phyloP scores from a whole-genome alignment of 164 flowering plant species.

The Stephania japonica region DNA sequence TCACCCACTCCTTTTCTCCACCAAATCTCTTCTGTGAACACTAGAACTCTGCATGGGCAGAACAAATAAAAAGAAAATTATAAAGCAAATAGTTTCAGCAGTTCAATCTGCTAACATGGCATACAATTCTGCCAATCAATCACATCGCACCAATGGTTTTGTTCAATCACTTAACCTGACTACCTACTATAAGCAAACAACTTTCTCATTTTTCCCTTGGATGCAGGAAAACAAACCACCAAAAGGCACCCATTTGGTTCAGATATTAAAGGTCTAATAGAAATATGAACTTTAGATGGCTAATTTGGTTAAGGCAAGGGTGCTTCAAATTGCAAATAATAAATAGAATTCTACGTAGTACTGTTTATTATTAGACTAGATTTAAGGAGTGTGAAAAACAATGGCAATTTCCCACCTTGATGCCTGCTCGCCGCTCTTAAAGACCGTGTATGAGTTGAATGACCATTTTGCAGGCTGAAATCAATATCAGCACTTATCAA shows the following conservation, averaged over 20 bases:
- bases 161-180: not conserved
- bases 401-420: no score
- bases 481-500: slow-evolving; percentile 2
- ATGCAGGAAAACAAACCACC: not conserved
- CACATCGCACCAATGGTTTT: not conserved
- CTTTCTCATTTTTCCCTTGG: not conserved
- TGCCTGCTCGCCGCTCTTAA: slow-evolving; percentile 75
- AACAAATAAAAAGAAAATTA: not conserved
- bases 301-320: not conserved
- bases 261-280: not conserved
- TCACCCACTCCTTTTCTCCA: slow-evolving; percentile 72
- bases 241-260: not conserved
- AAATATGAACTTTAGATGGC: not conserved
- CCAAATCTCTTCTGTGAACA: slow-evolving; percentile 63
- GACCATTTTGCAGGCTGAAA: slow-evolving; percentile 89
- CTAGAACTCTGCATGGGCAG: slow-evolving; percentile 55
- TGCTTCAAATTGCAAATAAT: not conserved
- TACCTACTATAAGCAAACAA: not conserved
- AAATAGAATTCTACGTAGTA: not conserved
- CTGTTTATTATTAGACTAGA: not conserved
- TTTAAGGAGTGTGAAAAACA: not conserved
- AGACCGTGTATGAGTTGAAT: slow-evolving; percentile 73
- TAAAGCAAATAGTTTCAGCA: not conserved
- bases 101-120: not conserved
- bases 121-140: not conserved